Evolutionary conservation across 169 alveolate genomes (phyloP).

Genomic region (Cryptosporidium meleagridis): DNA sequence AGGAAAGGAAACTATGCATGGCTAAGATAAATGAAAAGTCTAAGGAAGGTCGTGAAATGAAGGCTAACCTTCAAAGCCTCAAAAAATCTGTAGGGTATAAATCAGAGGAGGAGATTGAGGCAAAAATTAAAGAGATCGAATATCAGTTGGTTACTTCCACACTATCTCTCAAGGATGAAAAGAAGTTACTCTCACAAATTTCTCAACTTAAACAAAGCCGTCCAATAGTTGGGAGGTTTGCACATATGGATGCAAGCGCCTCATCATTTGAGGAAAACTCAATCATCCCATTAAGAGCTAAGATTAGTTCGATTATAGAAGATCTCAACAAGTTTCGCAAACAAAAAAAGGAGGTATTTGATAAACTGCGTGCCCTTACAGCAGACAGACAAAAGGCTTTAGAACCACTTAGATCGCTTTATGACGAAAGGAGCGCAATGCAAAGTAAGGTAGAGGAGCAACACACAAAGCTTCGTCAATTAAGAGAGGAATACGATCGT

Average conservation of each 20-base stretch:
- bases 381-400: slow-evolving; percentile 68
- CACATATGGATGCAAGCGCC: slow-evolving; percentile 75
- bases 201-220: slow-evolving; percentile 73
- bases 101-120: slow-evolving; percentile 74
- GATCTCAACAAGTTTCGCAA: slow-evolving; percentile 63
- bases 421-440: slow-evolving; percentile 70
- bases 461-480: slow-evolving; percentile 47
- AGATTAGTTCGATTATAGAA: slow-evolving; percentile 58
- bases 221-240: slow-evolving; percentile 60
- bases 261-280: slow-evolving; percentile 72
- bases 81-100: slow-evolving; percentile 67
- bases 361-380: slow-evolving; percentile 41
- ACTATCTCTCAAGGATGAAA: slow-evolving; percentile 52
- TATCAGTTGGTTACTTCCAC: slow-evolving; percentile 74
- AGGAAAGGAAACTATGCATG: slow-evolving; percentile 60
- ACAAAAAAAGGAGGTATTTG: slow-evolving; percentile 65
- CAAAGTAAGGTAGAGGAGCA: slow-evolving; percentile 71
- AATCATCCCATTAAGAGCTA: slow-evolving; percentile 54
- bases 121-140: slow-evolving; percentile 62
- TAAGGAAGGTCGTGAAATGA: slow-evolving; percentile 70
- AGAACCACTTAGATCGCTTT: slow-evolving; percentile 72
- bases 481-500: slow-evolving; percentile 52
- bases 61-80: slow-evolving; percentile 45
- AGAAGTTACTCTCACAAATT: slow-evolving; percentile 41
- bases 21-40: slow-evolving; percentile 66